Conservation (phyloP, 257 asterid genomes). For the Ballota nigra region DNA sequence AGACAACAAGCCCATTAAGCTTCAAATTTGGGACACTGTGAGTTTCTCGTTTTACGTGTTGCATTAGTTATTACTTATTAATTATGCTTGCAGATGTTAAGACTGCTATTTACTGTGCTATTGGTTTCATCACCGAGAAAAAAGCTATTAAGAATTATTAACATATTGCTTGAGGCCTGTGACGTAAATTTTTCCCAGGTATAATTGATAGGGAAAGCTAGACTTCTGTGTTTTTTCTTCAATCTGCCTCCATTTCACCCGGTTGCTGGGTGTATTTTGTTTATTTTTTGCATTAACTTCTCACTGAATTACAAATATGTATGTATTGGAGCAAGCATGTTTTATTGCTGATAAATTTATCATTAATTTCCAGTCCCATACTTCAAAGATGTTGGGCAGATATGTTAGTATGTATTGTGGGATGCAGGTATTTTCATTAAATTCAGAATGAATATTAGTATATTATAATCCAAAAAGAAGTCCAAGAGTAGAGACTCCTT, state of each 20-base stretch:
- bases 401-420: not conserved
- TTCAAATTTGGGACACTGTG: conserved; percentile 64
- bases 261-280: not conserved
- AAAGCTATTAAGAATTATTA: not conserved
- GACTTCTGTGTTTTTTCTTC: not conserved
- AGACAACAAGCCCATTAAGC: conserved; percentile 55
- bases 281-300: not conserved
- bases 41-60: conserved; percentile 4
- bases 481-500: not conserved
- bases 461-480: not conserved
- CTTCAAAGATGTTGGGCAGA: not conserved
- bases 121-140: conserved; percentile 8
- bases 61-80: conserved; percentile 2
- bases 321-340: not conserved
- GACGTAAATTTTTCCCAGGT: not conserved
- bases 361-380: not conserved
- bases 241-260: not conserved
- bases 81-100: not conserved
- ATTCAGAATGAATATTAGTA: not conserved
- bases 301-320: not conserved
- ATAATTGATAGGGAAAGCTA: not conserved
- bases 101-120: not conserved
- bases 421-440: not conserved
- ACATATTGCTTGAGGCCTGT: not conserved
- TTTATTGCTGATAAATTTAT: not conserved